These are phyloP conservation scores for Astrephomene gubernaculifera DNA, from an alignment of 139 green algal genomes.

Conservation along the genomic window DNA sequence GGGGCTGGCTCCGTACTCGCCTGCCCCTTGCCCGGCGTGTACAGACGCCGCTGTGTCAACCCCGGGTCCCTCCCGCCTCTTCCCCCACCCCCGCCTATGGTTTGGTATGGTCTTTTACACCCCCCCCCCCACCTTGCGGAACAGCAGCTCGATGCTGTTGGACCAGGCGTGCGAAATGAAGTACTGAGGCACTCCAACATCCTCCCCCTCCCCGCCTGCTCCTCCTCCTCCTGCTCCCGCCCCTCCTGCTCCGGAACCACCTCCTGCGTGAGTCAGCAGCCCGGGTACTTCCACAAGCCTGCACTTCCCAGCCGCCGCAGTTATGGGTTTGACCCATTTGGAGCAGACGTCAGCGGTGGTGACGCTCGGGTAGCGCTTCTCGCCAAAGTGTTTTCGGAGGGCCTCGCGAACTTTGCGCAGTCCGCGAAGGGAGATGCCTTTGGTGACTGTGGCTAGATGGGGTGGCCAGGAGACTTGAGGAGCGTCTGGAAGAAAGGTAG, in stretches of 20 bases:
- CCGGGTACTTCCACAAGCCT: conserved; percentile 30
- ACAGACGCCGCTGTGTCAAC: too few relatives aligned
- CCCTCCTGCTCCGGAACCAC: too few relatives aligned
- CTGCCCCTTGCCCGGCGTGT: too few relatives aligned
- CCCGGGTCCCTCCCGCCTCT: too few relatives aligned
- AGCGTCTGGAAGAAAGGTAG: neutral
- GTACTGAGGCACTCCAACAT: conserved; percentile 29
- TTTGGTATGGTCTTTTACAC: too few relatives aligned
- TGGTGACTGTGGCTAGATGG: neutral
- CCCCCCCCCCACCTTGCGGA: neutral
- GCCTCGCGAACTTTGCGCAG: neutral
- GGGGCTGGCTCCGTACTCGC: too few relatives aligned
- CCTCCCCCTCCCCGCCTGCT: neutral
- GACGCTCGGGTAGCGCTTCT: neutral
- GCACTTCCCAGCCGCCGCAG: neutral
- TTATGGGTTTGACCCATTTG: conserved; percentile 5
- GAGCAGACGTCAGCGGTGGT: conserved; percentile 13
- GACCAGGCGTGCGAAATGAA: conserved; percentile 40
- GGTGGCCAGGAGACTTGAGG: neutral
- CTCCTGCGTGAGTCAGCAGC: neutral
- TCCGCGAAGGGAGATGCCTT: conserved; percentile 20
- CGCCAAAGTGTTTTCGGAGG: conserved; percentile 2
- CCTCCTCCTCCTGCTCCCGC: too few relatives aligned
- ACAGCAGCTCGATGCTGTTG: conserved; percentile 35
- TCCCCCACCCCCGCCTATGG: too few relatives aligned